A percentile compares a stretch with the other conserved stretches of the same genome.
These are phyloP conservation scores for Dunaliella sp. DNA, from an alignment of 139 green algal species.

Conservation along the genomic window DNA sequence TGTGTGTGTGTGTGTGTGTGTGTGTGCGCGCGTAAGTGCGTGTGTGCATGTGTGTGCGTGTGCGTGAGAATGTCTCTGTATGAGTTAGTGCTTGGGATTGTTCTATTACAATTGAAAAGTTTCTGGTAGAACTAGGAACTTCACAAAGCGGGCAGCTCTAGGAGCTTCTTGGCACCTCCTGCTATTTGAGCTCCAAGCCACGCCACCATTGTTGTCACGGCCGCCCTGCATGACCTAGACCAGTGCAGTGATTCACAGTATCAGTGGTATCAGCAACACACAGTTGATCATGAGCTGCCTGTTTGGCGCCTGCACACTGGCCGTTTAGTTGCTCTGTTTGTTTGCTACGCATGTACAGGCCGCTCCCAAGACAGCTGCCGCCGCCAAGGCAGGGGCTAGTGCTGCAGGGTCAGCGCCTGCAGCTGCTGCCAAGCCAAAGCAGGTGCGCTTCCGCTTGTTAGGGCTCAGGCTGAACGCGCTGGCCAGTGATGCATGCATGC, in stretches of 20 bases:
- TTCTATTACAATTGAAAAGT: no score
- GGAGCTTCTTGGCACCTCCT: no score
- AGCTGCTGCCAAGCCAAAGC: conserved; percentile 1
- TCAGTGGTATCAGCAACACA: background rate
- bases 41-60: background rate
- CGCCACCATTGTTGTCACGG: no score
- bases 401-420: background rate
- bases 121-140: no score
- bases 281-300: no score
- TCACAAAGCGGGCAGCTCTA: no score
- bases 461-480: no score
- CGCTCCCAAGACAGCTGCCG: conserved; percentile 14
- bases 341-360: background rate
- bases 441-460: no score
- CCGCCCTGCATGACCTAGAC: no score
- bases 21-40: background rate
- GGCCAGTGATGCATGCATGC: no score
- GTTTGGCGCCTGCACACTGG: background rate
- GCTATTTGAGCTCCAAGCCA: no score
- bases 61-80: background rate
- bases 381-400: conserved; percentile 5
- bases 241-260: background rate
- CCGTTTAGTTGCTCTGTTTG: background rate
- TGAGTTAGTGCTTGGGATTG: background rate
- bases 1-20: background rate